phyloP scores from a whole-genome alignment of 352 stramenopile genomes.

The Bremia lactucae region DNA sequence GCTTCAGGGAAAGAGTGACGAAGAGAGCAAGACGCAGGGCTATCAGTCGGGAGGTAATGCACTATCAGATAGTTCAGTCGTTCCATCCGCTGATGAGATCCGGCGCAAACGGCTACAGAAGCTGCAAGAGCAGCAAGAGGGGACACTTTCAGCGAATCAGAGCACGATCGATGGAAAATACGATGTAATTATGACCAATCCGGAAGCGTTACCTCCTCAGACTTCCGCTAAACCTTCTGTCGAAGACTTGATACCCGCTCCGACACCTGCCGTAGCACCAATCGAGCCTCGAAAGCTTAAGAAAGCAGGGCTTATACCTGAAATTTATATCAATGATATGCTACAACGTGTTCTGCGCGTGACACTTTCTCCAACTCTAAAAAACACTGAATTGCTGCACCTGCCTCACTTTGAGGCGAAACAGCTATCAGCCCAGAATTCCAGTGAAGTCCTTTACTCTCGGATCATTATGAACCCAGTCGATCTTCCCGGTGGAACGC shows the following conservation, averaged over 20 bases:
- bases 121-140: slow-evolving; percentile 33
- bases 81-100: slow-evolving; percentile 37
- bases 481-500: slow-evolving; percentile 34
- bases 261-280: neutral
- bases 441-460: slow-evolving; percentile 62
- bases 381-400: slow-evolving; percentile 22
- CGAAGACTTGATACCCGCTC: neutral
- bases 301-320: slow-evolving; percentile 23
- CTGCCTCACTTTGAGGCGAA: slow-evolving; percentile 26
- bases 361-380: slow-evolving; percentile 31
- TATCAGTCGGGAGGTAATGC: slow-evolving; percentile 7
- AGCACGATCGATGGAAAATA: slow-evolving; percentile 1
- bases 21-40: slow-evolving; percentile 29
- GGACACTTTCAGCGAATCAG: slow-evolving; percentile 18
- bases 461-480: slow-evolving; percentile 49
- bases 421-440: slow-evolving; percentile 29
- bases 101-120: slow-evolving; percentile 53
- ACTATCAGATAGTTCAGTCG: slow-evolving; percentile 11
- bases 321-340: slow-evolving; percentile 69
- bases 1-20: slow-evolving; percentile 36
- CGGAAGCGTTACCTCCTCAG: neutral
- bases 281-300: slow-evolving; percentile 28
- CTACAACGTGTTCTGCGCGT: slow-evolving; percentile 56
- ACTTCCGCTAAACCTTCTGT: slow-evolving; percentile 14
- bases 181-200: slow-evolving; percentile 19